These are phyloP conservation scores for Davidsoniella australis DNA, from an alignment of 2,329 filamentous ascomycete species.

Conservation along the genomic window DNA sequence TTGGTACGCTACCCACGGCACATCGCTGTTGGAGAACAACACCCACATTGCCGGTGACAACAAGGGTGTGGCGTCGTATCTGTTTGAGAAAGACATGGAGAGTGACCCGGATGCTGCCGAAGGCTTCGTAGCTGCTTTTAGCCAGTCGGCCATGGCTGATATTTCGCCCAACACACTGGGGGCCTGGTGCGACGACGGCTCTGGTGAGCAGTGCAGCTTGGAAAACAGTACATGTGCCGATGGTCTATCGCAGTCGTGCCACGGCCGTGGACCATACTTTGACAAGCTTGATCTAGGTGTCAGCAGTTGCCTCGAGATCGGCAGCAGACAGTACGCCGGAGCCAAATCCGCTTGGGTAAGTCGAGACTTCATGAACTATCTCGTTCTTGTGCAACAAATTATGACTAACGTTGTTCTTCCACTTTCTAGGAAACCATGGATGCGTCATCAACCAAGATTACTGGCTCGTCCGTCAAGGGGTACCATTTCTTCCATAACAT, in stretches of 20 bases:
- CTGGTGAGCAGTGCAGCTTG: slow-evolving; percentile 49
- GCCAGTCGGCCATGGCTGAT: slow-evolving; percentile 79
- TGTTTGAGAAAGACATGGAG: slow-evolving; percentile 58
- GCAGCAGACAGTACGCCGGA: slow-evolving; percentile 45
- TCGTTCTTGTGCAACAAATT: too few relatives aligned
- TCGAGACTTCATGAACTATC: not conserved
- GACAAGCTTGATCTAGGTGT: slow-evolving; percentile 50
- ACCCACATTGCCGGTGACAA: slow-evolving; percentile 88
- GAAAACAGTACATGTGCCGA: slow-evolving; percentile 64
- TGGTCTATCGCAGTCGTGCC: slow-evolving; percentile 49
- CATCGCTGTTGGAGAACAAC: slow-evolving; percentile 80
- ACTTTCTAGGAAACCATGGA: slow-evolving; percentile 33
- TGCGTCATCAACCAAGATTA: slow-evolving; percentile 30
- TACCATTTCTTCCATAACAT: slow-evolving; percentile 74
- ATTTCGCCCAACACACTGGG: slow-evolving; percentile 72
- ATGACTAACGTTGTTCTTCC: not conserved
- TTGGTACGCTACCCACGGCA: slow-evolving; percentile 88
- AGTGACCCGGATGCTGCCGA: slow-evolving; percentile 35
- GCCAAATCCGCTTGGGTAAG: slow-evolving; percentile 24
- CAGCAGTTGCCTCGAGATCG: slow-evolving; percentile 63
- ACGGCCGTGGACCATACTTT: slow-evolving; percentile 53
- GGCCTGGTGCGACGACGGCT: slow-evolving; percentile 73
- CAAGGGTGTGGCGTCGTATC: slow-evolving; percentile 77
- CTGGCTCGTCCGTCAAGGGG: slow-evolving; percentile 51
- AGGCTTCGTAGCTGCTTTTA: slow-evolving; percentile 75